Base-by-base conservation (phyloP, 768 basidiomycete genomes). In the Russula sp. region DNA sequence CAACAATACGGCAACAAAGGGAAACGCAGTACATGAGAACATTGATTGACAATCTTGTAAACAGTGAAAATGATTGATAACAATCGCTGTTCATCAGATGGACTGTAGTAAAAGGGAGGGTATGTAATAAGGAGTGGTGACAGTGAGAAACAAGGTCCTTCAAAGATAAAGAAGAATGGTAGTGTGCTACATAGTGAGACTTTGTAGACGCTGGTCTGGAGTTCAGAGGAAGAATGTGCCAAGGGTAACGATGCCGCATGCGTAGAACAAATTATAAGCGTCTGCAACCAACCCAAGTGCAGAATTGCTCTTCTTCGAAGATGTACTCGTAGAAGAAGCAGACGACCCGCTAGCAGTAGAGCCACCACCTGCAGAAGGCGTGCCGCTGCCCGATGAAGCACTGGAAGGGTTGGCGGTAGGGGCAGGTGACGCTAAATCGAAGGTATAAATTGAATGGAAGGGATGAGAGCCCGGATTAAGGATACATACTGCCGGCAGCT, bases 401-500 rank as follows among this genome's bases (percentile, higher is more conserved):
- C 10, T 16, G 5, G 59, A 45, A 48, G 54, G 18, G 18, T 42
- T 20, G 14, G 43, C 46, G 25, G 61, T 36, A 7, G 61, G 53
- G 14, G 67, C 64, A 34, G 63, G 46, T 13, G 65, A 20, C 38
- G 66, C 56, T 52, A 59, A 14, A 58, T 38, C 38, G 35, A 48
- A 49, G 14, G 48, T 7, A 50, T 45, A 38, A 11, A 32, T 51
- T 45, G 18, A 38, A 46, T 29, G n/a, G 5, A n/a, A 16, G 35
- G 20, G 29, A 50, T n/a, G 47, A 5, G 18, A 14, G 13, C 18
- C n/a, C 29, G 32, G n/a, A n/a, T 1, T 2, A 42, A 35, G 32
- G 10, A 63, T 32, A 71, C 76, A 58, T 64, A 77, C 76, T 76
- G 50, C 76, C 76, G 10, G 69, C 49, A n/a, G 75, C 65, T 65